Evolutionary conservation across 306 rosid species (phyloP).

Genomic region (Casuarina equisetifolia): DNA sequence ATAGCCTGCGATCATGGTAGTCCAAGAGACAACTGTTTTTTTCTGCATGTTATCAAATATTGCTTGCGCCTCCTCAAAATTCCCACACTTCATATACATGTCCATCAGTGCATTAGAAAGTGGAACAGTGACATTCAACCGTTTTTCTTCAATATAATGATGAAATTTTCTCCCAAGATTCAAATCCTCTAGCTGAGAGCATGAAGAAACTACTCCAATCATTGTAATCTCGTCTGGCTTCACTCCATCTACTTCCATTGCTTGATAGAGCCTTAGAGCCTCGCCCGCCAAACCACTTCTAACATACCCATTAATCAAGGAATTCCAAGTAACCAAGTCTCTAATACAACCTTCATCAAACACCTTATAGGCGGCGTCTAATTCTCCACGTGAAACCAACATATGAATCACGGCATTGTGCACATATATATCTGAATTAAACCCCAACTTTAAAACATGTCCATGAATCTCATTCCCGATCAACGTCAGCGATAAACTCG

Average conservation of each 20-base stretch:
- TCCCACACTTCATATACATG: conserved; percentile 76
- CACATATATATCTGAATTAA: conserved; percentile 55
- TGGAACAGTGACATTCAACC: conserved; percentile 55
- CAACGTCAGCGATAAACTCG: conserved; percentile 36
- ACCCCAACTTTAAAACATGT: conserved; percentile 65
- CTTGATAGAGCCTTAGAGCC: conserved; percentile 46
- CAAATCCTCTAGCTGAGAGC: conserved; percentile 68
- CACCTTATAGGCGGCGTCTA: conserved; percentile 49
- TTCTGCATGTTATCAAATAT: conserved; percentile 53
- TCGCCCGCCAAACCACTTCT: conserved; percentile 57
- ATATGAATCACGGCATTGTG: conserved; percentile 63
- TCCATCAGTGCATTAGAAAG: conserved; percentile 73
- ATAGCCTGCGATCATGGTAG: conserved; percentile 73
- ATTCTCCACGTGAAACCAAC: conserved; percentile 56
- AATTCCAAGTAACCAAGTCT: conserved; percentile 84
- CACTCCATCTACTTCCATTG: conserved; percentile 59
- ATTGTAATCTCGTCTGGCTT: conserved; percentile 74
- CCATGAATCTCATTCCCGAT: conserved; percentile 56
- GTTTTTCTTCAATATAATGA: conserved; percentile 36
- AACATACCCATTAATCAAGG: conserved; percentile 73
- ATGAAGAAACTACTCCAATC: conserved; percentile 72
- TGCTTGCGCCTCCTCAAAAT: conserved; percentile 46
- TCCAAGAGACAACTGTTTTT: conserved; percentile 75
- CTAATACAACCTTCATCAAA: conserved; percentile 61
- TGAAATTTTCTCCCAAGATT: conserved; percentile 57